Base-by-base conservation (phyloP, 495 filamentous ascomycete species). In the Parathielavia appendiculata region DNA sequence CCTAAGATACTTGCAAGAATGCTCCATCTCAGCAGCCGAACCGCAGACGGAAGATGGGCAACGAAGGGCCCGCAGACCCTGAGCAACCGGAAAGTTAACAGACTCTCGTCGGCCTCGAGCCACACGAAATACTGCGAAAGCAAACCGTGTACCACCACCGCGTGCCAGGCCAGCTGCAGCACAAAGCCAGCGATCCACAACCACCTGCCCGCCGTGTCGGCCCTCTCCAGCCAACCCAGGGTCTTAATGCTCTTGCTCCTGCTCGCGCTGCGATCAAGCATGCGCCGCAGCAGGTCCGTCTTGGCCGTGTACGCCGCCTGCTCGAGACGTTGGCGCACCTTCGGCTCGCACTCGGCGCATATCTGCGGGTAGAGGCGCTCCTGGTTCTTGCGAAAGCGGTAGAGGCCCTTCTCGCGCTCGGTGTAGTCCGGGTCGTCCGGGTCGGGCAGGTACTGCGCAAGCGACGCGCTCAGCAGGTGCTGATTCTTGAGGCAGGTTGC, bases 331-430 rank as follows among this genome's bases (percentile, higher is more conserved):
- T 78, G 68, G 41, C 79, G 77, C 19, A 89, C 90, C 35, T 69
- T 76, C 8, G 85, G 83, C 58, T 86, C 83, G 69, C 91, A 96
- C 17, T 81, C 74, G 51, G 78, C 81, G 75, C 91, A 96, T 32
- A 95, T 83, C 64, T 91, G 89, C 12, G 91, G 91, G 70, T 93
- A 95, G 49, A 82, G 79, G 58, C 83, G 75, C 71, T 95, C 90
- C 40, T 93, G 75, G 36, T 80, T 75, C 51, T 72, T 74, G 49
- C 81, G 81, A 64, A 85, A 91, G 32, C 74, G 72, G 48, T 80
- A 81, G 62, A 84, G 84, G 41, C 79, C 75, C 48, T 65, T 70
- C 66, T 78, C 75, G 51, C 71, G 66, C 46, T 65, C 84, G 32
- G 80, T 76, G 40, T 76, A 69, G 65, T 89, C 87, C 5, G 74